Base-by-base conservation (phyloP, 2,329 filamentous ascomycete genomes). In the Xylaria sp. region DNA sequence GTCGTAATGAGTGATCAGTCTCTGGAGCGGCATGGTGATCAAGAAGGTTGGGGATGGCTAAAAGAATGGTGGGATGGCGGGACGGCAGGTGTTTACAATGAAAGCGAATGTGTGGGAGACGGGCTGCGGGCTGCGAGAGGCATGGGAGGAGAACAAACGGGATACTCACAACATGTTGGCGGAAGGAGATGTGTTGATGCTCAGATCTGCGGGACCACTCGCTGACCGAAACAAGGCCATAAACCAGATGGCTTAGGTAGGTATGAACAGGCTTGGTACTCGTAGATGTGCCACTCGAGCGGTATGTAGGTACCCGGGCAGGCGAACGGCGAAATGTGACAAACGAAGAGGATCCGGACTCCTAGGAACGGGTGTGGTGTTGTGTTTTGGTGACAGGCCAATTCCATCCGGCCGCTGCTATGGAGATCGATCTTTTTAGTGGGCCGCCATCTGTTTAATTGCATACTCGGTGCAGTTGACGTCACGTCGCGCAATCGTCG, bases 181-280 rank as follows among this genome's bases (percentile, higher is more conserved):
- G 59, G 81, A 77, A 30, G 23, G 23, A 64, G 79, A 80, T 16
- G 83, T 86, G 74, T 87, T 87, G 74, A 87, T 86, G 69, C 80
- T 84, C 65, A 87, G 78, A 69, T 81, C 83, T 64, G 78, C 81
- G 62, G 83, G 83, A 68, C 81, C 83, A 72, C 83, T 85, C 60
- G 80, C 80, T 67, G 83, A 85, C 71, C 83, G 79, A 60, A 77
- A 78, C 70, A 82, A 73, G 70, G 79, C 78, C 79, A 81, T 81
- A 62, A 18, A 57, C 23, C 23, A 30, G 23, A 30, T 30, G 23
- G 23, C 23, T 5, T 30, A 30, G 23, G 23, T 30, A 30, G 23
- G 23, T 30, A 30, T 30, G 23, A 4, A 30, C 23, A 30, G 23
- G 23, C 23, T 30, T 30, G 23, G 52, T 60, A 59, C 58, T 47